Conservation (phyloP, 345 rosid species). For the Populus davidiana region DNA sequence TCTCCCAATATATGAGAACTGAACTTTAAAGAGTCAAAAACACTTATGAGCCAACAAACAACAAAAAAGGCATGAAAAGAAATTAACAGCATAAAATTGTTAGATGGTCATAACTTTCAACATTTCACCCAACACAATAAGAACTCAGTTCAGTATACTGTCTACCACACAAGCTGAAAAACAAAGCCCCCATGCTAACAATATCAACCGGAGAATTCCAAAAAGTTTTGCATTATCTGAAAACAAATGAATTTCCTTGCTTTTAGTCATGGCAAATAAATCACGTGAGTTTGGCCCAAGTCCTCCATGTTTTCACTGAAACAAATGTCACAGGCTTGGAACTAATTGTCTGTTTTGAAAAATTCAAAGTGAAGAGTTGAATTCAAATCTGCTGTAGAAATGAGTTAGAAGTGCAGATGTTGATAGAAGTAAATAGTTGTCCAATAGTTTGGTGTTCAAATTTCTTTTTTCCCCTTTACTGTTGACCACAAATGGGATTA, state of each 20-base stretch:
- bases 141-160: neutral
- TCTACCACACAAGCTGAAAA: neutral
- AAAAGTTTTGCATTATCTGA: neutral
- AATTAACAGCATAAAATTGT: neutral
- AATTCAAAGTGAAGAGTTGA: neutral
- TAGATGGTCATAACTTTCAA: neutral
- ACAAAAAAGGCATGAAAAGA: neutral
- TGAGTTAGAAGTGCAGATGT: neutral
- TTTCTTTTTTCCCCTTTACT: neutral
- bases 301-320: neutral
- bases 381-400: neutral
- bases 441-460: neutral
- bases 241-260: neutral
- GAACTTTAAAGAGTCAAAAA: neutral
- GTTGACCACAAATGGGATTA: neutral
- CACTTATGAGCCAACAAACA: neutral
- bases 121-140: neutral
- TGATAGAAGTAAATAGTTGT: neutral
- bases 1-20: neutral
- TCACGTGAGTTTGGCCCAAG: neutral
- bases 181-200: neutral
- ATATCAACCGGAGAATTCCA: neutral
- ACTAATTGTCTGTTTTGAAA: neutral
- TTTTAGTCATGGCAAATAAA: neutral
- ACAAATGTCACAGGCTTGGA: neutral